Conservation (phyloP, 1,139 yeast genomes). For the Sugiyamaella castrensis region DNA sequence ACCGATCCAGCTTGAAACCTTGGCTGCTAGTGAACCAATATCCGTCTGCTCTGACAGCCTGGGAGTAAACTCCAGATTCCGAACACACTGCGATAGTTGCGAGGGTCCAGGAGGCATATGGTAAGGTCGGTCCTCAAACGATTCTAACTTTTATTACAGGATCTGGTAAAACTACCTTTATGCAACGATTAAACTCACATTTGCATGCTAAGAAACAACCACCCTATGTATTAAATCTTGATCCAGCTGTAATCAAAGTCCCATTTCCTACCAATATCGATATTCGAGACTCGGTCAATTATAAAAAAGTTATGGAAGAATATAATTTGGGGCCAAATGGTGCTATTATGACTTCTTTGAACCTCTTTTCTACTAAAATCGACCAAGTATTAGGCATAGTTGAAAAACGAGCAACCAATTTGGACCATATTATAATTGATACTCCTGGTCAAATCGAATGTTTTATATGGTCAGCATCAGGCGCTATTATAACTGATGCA, state of each 20-base stretch:
- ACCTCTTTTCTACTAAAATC: slow-evolving; percentile 88
- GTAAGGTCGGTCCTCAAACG: too few relatives aligned
- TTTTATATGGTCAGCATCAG: slow-evolving; percentile 89
- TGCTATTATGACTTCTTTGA: slow-evolving; percentile 92
- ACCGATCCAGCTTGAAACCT: background rate
- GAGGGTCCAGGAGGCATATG: too few relatives aligned
- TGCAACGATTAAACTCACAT: slow-evolving; percentile 92
- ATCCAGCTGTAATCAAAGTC: slow-evolving; percentile 90
- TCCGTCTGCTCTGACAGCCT: too few relatives aligned
- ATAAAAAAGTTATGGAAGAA: slow-evolving; percentile 91
- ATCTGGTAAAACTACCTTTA: slow-evolving; percentile 95
- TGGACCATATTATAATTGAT: slow-evolving; percentile 76
- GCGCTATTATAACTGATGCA: slow-evolving; percentile 93
- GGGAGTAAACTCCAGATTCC: too few relatives aligned
- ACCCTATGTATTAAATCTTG: slow-evolving; percentile 87
- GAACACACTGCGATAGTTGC: too few relatives aligned
- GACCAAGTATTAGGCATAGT: slow-evolving; percentile 89
- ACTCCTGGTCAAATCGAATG: slow-evolving; percentile 99
- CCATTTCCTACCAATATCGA: slow-evolving; percentile 96
- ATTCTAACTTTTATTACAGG: slow-evolving; percentile 24
- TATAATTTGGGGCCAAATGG: slow-evolving; percentile 96
- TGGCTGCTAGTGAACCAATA: background rate
- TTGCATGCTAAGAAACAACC: slow-evolving; percentile 64
- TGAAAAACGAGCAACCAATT: slow-evolving; percentile 66
- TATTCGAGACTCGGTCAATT: slow-evolving; percentile 92